Base-by-base conservation (phyloP, 129 eudicot species). In the Flaveria brownii region DNA sequence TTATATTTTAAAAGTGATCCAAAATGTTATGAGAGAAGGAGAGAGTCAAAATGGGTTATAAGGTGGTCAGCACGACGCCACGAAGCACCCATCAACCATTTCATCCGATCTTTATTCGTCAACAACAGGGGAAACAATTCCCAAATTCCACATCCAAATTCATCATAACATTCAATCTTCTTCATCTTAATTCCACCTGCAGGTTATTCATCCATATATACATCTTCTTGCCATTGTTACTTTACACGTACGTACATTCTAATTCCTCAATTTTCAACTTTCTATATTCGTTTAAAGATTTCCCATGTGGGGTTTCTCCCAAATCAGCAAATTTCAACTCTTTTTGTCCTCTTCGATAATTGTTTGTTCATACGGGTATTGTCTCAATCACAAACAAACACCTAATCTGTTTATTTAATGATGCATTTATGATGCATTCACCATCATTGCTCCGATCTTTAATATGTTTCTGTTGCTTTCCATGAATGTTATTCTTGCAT, bases 51-150 rank as follows among this genome's bases (percentile, higher is more conserved):
- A 16, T 12, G 68, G 42, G 16, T 61, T 61, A 16, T 63, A 63
- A 28, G 49, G 47, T 65, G 70, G 70, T n/a, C 49, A 65, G 70
- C 70, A 65, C 70, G 70, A 33, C 36, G 70, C 68, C 64, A 57
- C 62, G 25, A 55, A 52, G 22, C 55, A 56, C 14, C 66, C 66
- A 63, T 28, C 69, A 26, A 62, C 42, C 68, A 63, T 4, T 33
- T 33, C 17, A 65, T 64, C 49, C 49, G 47, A 26, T 63, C 8
- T 57, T 57, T 57, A 6, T 20, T 25, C 66, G n/a, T 23, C 66
- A 60, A 60, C 66, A 20, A 57, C 64, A 57, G 6, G 30, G 30
- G 30, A 22, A 14, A 14, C 16, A 23, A 25, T 23, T 23, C 28
- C 69, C 69, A 30, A 5, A 13, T 14, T 26, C 69, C 5, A 63